Conservation (phyloP, 75 land plant genomes). For the Picea sitchensis region DNA sequence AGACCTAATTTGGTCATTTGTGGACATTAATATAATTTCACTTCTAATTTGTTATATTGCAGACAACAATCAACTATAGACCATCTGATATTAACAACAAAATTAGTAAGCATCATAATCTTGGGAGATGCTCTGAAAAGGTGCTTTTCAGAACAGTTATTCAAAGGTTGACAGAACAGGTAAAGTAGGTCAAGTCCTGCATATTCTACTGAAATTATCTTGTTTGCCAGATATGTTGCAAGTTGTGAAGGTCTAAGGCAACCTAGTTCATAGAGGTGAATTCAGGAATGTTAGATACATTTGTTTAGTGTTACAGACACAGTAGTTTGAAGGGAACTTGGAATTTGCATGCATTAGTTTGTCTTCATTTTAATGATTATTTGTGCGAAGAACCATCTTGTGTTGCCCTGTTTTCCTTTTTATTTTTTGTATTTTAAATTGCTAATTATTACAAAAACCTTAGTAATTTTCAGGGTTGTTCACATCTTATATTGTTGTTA, state of each 20-base stretch:
- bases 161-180: conserved; percentile 8
- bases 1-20: too few species aligned
- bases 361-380: background rate
- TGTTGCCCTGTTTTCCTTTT: background rate
- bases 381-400: background rate
- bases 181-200: background rate
- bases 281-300: background rate
- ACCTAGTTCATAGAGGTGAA: background rate
- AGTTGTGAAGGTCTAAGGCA: background rate
- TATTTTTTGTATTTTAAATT: too few species aligned
- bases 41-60: background rate
- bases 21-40: too few species aligned
- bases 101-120: background rate
- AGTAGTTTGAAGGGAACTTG: background rate
- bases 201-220: background rate
- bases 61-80: background rate
- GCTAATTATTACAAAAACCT: too few species aligned
- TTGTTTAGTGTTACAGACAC: background rate
- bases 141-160: background rate
- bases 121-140: background rate
- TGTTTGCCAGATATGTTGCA: background rate
- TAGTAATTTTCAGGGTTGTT: too few species aligned
- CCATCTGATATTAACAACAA: background rate
- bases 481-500: too few species aligned
- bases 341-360: background rate